Base-by-base conservation (phyloP, 306 rosid species). In the Lotus japonicus region DNA sequence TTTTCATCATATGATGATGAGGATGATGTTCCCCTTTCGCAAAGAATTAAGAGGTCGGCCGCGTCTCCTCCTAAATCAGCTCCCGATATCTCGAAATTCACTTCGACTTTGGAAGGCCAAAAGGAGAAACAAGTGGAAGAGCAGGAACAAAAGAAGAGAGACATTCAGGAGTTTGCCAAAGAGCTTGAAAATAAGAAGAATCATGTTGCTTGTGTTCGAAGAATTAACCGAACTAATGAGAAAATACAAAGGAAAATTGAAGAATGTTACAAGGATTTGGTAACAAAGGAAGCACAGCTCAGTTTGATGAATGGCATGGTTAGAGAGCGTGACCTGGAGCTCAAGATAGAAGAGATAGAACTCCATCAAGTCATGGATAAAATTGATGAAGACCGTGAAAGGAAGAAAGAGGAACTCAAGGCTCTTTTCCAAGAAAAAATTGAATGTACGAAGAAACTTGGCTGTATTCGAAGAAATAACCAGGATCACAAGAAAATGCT, bases 111-210 rank as follows among this genome's bases (percentile, higher is more conserved):
- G 31, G 66, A 76, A 17, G 7, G 16, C 50, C 19, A 6, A 19
- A 42, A 49, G 46, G 58, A 73, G 63, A 44, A 35, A 3, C 48
- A 18, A 6, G 55, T 15, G 2, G 69, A 39, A 58, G 63, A 71
- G 55, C 11, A 72, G 49, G 80, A 15, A 48, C 42, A 72, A 28
- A 74, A 26, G 15, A 74, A 76, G 36, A 69, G 31, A 54, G 52
- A 66, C 14, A 39, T 80, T 11, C 74, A 68, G 55, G 54, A 51
- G 68, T 33, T n/a, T 4, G 39, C 82, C 60, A 41, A 39, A 64
- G 75, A 79, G 46, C 78, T 76, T 58, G 70, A 73, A 18, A 12
- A 39, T 26, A 84, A 66, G 64, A 78, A 69, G 54, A 64, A 75
- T 28, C 80, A 81, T 13, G 38, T 71, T 17, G 67, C 14, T 53